Evolutionary conservation across 2,329 filamentous ascomycete genomes (phyloP), one percentile per base, ranked within the genome.

Genomic region (Drechslera avenae): DNA sequence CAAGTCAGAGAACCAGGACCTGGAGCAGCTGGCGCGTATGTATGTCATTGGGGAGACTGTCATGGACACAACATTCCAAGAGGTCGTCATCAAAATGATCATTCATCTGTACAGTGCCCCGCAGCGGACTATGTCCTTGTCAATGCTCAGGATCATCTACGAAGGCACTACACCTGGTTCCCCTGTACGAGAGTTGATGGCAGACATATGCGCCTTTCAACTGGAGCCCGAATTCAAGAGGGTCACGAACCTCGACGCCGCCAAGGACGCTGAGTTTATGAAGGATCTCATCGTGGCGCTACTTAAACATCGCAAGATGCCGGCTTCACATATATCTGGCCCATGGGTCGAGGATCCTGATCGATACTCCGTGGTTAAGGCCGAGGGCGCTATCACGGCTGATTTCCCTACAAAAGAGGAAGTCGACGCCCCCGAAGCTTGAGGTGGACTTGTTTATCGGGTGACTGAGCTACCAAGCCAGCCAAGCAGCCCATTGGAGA

Each of bases 101-200:
- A 50, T 40, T 21, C 19, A 21, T 21, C 19, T 21, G 19, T 21
- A 21, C 19, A 21, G 19, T 21, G 19, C 4, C 19, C 4, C 4
- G 4, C 19, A 21, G 7, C 4, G 7, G 19, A 21, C 19, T 7
- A 21, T 21, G 19, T 21, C 19, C 4, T 7, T 21, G 7, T 19
- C 19, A 14, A 16, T 14, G 14, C 5, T 47, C 26, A 23, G 39
- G 19, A 42, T 42, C 16, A 45, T 52, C 9, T 56, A 56, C 31
- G 26, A 39, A 9, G 48, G 49, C 2, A 52, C 52, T 2, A 3
- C 35, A 1, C 3, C 7, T 1, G 21, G 21, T 10, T 50, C 46
- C 3, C 51, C 51, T 7, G 46, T n/a, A 5, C 34, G 45, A 9
- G 30, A 30, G 0, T 31, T 53, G 3, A 13, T 49, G 17, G 40